Percentiles rank a stretch among this genome's conserved stretches.
Evolutionary conservation across 176 grass and related monocot genomes (phyloP).

Genomic region (Saccharum officinarum): DNA sequence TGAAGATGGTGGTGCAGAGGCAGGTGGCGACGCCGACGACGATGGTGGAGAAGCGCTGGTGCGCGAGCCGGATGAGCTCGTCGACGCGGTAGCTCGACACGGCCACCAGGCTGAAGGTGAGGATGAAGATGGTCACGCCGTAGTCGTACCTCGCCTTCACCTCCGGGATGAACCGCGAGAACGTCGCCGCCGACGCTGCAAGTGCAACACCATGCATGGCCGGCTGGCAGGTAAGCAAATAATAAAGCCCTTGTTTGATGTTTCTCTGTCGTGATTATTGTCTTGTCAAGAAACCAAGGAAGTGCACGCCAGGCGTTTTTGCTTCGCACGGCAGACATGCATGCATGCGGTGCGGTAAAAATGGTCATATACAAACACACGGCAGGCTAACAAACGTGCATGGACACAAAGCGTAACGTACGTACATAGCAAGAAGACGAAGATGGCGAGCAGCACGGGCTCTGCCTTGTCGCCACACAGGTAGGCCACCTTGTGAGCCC

Average conservation of each 20-base stretch:
- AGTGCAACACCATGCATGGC: too few species aligned
- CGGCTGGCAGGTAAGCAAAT: too few species aligned
- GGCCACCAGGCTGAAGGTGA: conserved; percentile 92
- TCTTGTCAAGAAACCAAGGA: too few species aligned
- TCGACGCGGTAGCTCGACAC: conserved; percentile 92
- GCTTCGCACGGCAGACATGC: too few species aligned
- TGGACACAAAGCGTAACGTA: neutral
- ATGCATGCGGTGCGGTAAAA: too few species aligned
- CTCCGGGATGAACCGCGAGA: conserved; percentile 93
- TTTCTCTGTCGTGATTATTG: too few species aligned
- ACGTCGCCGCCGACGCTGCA: conserved; percentile 79
- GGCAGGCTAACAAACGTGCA: too few species aligned
- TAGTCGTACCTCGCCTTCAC: conserved; percentile 95
- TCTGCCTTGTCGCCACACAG: neutral
- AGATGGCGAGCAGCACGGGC: neutral
- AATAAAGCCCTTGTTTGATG: too few species aligned
- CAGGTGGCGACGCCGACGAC: conserved; percentile 73
- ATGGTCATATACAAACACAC: too few species aligned
- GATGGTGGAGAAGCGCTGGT: conserved; percentile 78
- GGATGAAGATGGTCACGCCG: conserved; percentile 92
- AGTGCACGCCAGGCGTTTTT: too few species aligned
- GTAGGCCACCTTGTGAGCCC: conserved; percentile 6
- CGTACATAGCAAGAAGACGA: conserved; percentile 49
- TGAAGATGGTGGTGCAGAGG: conserved; percentile 65
- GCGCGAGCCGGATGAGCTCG: conserved; percentile 71